Percentiles rank a stretch among this genome's conserved stretches.
Evolutionary conservation across 164 flowering plant species (phyloP).

Genomic region (Vitis rotundifolia): DNA sequence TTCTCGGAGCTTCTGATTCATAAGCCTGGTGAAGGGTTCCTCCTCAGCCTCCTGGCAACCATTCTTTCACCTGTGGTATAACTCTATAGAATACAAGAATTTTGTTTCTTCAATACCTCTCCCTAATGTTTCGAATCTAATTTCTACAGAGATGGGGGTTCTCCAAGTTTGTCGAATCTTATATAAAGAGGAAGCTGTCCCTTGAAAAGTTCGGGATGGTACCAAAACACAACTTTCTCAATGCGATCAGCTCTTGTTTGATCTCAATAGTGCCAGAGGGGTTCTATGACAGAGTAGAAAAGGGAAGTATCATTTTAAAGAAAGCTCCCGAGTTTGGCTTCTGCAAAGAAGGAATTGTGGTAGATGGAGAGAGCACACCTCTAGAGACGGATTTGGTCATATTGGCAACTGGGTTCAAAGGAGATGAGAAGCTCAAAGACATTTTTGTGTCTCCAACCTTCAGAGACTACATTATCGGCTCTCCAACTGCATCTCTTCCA

Average conservation of each 20-base stretch:
- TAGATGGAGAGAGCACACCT: constrained; percentile 36
- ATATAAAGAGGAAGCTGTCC: constrained; percentile 41
- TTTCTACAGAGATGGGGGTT: constrained; percentile 46
- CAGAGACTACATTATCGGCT: constrained; percentile 30
- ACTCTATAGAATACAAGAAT: not conserved
- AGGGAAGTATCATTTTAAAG: constrained; percentile 61
- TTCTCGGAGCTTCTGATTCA: constrained; percentile 65
- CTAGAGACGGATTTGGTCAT: constrained; percentile 57
- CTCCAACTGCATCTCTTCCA: constrained; percentile 32
- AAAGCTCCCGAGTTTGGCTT: constrained; percentile 48
- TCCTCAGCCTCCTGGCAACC: constrained; percentile 45
- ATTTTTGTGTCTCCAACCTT: constrained; percentile 46
- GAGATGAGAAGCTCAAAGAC: constrained; percentile 52
- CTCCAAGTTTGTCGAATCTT: constrained; percentile 60
- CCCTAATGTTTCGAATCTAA: too few species aligned
- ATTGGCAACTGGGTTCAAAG: constrained; percentile 61
- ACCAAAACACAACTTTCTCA: constrained; percentile 55
- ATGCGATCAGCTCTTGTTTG: constrained; percentile 39
- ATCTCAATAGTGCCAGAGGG: constrained; percentile 38
- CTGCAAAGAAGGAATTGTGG: constrained; percentile 44
- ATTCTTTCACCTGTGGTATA: constrained; percentile 57
- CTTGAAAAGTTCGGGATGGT: constrained; percentile 53
- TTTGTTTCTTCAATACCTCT: not conserved
- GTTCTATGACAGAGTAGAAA: constrained; percentile 57
- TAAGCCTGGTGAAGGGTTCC: constrained; percentile 66